Percentiles rank a stretch among this genome's conserved stretches.
Evolutionary conservation across 495 filamentous ascomycete genomes (phyloP).

Genomic region (Sabuloglossum arenarium): DNA sequence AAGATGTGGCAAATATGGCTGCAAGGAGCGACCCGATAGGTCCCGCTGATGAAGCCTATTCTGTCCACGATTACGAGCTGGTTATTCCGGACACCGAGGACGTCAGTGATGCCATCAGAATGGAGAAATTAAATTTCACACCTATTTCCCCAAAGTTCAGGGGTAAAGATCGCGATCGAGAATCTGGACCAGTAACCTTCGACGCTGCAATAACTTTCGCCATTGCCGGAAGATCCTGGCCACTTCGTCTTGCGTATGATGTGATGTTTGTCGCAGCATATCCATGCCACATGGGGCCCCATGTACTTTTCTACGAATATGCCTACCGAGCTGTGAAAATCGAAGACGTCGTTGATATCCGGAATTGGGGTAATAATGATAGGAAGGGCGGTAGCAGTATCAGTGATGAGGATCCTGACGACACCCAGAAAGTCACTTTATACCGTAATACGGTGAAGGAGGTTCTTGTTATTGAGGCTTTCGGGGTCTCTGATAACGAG

Average conservation of each 20-base stretch:
- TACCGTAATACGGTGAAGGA: slow-evolving; percentile 20
- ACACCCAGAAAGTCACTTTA: neutral
- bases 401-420: slow-evolving; percentile 13
- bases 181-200: slow-evolving; percentile 23
- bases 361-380: slow-evolving; percentile 32
- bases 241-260: slow-evolving; percentile 38
- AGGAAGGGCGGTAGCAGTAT: slow-evolving; percentile 11
- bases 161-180: slow-evolving; percentile 8
- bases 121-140: slow-evolving; percentile 37
- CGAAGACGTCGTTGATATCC: slow-evolving; percentile 36
- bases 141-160: neutral
- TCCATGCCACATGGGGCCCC: slow-evolving; percentile 47
- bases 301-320: slow-evolving; percentile 50
- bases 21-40: slow-evolving; percentile 45
- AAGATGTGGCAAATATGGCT: slow-evolving; percentile 35
- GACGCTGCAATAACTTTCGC: slow-evolving; percentile 48
- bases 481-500: slow-evolving; percentile 49
- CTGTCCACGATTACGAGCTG: slow-evolving; percentile 39
- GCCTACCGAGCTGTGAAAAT: slow-evolving; percentile 29
- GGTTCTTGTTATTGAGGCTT: slow-evolving; percentile 48
- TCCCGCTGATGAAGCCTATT: slow-evolving; percentile 30
- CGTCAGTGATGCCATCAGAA: slow-evolving; percentile 36
- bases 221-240: slow-evolving; percentile 40
- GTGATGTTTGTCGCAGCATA: slow-evolving; percentile 44
- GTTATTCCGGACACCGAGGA: slow-evolving; percentile 28